Percentiles rank a stretch among this genome's conserved stretches.
phyloP scores from a whole-genome alignment of 1,284 basidiomycete genomes.

The Naganishia albida region DNA sequence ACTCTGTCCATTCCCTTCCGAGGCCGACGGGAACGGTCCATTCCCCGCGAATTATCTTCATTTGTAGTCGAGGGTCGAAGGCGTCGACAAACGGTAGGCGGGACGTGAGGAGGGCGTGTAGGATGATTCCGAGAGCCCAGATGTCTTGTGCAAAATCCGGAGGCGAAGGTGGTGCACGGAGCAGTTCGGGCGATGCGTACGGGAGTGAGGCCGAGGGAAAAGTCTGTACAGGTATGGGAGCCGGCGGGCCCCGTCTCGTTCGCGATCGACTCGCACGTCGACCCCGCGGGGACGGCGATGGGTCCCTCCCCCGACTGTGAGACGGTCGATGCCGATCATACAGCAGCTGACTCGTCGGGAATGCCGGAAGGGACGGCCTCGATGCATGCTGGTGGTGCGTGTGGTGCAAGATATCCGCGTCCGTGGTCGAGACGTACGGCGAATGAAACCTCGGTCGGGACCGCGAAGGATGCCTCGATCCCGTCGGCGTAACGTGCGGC shows the following conservation, averaged over 20 bases:
- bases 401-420: constrained; percentile 10
- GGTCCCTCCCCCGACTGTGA: constrained; percentile 7
- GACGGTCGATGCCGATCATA: constrained; percentile 16
- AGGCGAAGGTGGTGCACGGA: constrained; percentile 56
- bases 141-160: constrained; percentile 70
- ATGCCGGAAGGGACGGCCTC: constrained; percentile 4
- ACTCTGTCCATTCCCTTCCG: constrained; percentile 68
- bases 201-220: constrained; percentile 84
- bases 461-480: constrained; percentile 16
- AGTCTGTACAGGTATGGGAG: constrained; percentile 12
- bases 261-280: constrained; percentile 11
- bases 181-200: constrained; percentile 81
- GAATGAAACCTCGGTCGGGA: constrained; percentile 24
- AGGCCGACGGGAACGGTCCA: constrained; percentile 59
- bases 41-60: constrained; percentile 83
- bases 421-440: constrained; percentile 18
- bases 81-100: constrained; percentile 78
- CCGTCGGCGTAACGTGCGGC: neutral
- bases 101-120: constrained; percentile 79
- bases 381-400: neutral
- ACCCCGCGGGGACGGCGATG: constrained; percentile 19
- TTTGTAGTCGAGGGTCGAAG: constrained; percentile 83
- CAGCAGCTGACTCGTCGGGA: constrained; percentile 18
- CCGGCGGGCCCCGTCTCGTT: neutral
- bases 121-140: constrained; percentile 87